A percentile compares a stretch with the other conserved stretches of the same genome.
phyloP scores from a whole-genome alignment of 441 rosid genomes.

The Pelargonium citronellum region DNA sequence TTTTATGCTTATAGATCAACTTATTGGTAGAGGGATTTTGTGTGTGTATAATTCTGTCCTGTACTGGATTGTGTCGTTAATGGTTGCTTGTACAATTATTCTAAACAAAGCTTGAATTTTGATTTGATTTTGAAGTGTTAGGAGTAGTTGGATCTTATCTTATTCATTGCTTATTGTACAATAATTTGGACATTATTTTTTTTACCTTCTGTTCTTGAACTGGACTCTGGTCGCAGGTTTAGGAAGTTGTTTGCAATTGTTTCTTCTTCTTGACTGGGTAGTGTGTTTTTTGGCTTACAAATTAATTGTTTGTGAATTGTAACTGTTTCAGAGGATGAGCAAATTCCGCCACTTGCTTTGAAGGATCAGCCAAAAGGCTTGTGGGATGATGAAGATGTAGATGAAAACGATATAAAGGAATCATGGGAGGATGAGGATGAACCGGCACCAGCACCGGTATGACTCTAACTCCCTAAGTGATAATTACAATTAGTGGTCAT shows the following conservation, averaged over 20 bases:
- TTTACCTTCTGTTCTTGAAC: not conserved
- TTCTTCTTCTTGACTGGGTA: not conserved
- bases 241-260: not conserved
- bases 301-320: not conserved
- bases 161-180: not conserved
- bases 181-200: not conserved
- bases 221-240: not conserved
- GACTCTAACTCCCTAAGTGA: no score
- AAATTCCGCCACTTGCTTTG: constrained; percentile 42
- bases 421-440: constrained; percentile 98
- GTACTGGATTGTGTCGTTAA: not conserved
- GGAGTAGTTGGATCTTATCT: not conserved
- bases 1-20: no score
- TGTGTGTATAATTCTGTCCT: not conserved
- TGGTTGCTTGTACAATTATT: not conserved
- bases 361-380: constrained; percentile 47
- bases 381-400: constrained; percentile 93
- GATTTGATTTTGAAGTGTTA: not conserved
- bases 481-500: not conserved
- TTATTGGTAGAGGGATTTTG: not conserved
- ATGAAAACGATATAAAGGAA: constrained; percentile 75
- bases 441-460: constrained; percentile 49
- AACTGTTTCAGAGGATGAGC: constrained; percentile 59
- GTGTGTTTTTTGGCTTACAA: not conserved
- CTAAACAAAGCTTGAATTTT: not conserved